Percentiles rank a stretch among this genome's conserved stretches.
Evolutionary conservation across 2,329 filamentous ascomycete species (phyloP).

Genomic region (Lasiodiplodia sp.): DNA sequence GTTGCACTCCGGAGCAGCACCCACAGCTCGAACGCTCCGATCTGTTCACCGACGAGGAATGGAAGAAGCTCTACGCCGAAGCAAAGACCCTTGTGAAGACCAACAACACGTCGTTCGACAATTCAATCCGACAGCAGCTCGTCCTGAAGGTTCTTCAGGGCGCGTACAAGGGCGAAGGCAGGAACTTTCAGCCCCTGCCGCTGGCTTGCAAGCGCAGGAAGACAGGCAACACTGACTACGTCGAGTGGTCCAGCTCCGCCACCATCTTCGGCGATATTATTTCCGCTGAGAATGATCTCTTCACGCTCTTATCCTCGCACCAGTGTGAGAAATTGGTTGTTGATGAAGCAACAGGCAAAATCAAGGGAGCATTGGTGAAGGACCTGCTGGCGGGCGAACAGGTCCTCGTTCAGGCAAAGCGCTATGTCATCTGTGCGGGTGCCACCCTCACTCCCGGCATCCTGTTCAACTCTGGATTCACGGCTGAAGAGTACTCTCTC

Average conservation of each 20-base stretch:
- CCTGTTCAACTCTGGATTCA: constrained; percentile 33
- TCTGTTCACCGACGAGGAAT: constrained; percentile 12
- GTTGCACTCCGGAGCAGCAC: constrained; percentile 33
- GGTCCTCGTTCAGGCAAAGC: constrained; percentile 35
- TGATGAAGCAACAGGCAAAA: neutral
- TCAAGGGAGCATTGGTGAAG: neutral
- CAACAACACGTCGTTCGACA: neutral
- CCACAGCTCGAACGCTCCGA: constrained; percentile 7
- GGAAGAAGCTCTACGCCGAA: neutral
- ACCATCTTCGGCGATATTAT: neutral
- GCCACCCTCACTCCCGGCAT: constrained; percentile 39
- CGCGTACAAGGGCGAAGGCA: neutral
- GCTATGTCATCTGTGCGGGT: constrained; percentile 39
- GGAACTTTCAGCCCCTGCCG: neutral
- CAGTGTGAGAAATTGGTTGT: neutral
- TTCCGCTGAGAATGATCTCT: neutral
- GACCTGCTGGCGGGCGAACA: neutral
- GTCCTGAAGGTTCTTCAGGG: neutral
- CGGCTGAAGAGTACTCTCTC: constrained; percentile 1
- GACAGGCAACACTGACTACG: neutral
- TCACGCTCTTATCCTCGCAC: neutral
- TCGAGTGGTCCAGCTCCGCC: neutral
- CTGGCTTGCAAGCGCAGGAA: neutral
- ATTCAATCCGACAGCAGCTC: neutral
- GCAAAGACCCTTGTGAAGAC: neutral